A percentile compares a stretch with the other conserved stretches of the same genome.
These are phyloP conservation scores for Trichoderma aggressivum DNA, from an alignment of 2,329 filamentous ascomycete species.

Conservation along the genomic window DNA sequence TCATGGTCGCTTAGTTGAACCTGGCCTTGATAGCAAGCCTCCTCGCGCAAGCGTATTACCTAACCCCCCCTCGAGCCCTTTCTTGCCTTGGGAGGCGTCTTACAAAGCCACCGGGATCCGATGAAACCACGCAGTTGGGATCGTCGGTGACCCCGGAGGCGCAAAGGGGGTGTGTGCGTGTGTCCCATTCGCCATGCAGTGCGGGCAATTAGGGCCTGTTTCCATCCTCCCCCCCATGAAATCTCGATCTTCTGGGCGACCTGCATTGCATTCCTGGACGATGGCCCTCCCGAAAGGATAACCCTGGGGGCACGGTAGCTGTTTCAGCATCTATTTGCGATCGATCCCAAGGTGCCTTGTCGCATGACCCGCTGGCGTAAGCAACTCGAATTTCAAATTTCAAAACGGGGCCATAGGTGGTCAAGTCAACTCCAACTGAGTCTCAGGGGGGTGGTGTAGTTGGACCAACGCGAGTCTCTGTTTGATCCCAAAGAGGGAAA, in stretches of 20 bases:
- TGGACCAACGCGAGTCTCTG: not conserved
- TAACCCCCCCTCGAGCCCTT: not conserved
- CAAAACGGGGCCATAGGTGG: not conserved
- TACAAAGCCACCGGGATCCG: not conserved
- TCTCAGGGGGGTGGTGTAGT: not conserved
- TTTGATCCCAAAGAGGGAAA: not conserved
- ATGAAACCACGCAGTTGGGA: constrained; percentile 3
- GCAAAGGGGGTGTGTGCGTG: not conserved
- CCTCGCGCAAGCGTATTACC: not conserved
- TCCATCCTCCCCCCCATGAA: not conserved
- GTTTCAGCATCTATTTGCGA: not conserved
- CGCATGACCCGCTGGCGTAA: constrained; percentile 6
- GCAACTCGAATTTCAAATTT: not conserved
- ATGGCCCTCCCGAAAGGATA: not conserved
- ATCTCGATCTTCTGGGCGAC: not conserved
- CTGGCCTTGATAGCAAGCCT: not conserved
- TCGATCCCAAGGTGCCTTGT: not conserved
- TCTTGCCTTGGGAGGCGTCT: constrained; percentile 6
- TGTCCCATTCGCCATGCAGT: not conserved
- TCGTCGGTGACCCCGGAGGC: constrained; percentile 10
- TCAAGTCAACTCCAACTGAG: not conserved
- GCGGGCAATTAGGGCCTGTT: not conserved
- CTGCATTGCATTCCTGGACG: not conserved
- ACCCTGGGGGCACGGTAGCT: not conserved
- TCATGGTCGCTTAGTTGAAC: not conserved